These are phyloP conservation scores for Porodaedalea pini DNA, from an alignment of 1,284 basidiomycete genomes.

Conservation along the genomic window DNA sequence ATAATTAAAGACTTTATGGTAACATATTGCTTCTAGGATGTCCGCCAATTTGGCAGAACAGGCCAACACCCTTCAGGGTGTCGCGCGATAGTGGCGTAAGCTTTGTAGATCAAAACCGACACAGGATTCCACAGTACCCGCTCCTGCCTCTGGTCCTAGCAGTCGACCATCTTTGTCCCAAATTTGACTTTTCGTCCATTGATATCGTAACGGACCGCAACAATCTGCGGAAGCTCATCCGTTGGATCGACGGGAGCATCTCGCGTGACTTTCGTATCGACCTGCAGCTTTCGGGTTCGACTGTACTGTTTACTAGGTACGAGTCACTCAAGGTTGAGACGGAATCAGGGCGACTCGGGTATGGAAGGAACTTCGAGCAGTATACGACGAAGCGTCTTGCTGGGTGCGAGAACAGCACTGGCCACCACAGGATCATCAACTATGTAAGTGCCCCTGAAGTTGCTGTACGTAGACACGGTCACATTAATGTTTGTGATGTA, in stretches of 20 bases:
- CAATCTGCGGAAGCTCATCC: constrained; percentile 35
- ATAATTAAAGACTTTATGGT: background rate
- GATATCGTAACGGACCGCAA: constrained; percentile 38
- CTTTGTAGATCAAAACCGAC: constrained; percentile 32
- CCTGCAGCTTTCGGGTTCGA: constrained; percentile 28
- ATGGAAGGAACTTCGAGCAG: constrained; percentile 33
- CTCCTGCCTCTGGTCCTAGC: constrained; percentile 35
- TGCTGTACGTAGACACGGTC: background rate
- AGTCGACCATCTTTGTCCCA: constrained; percentile 31
- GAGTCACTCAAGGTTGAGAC: constrained; percentile 23
- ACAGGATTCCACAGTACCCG: constrained; percentile 30
- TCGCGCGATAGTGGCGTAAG: constrained; percentile 28
- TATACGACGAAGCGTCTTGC: constrained; percentile 28
- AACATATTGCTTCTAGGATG: constrained; percentile 10
- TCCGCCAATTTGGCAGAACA: constrained; percentile 31
- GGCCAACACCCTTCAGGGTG: constrained; percentile 25
- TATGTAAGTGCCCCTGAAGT: constrained; percentile 31
- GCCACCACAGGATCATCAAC: constrained; percentile 36
- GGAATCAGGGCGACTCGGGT: constrained; percentile 25
- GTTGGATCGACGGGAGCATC: constrained; percentile 26
- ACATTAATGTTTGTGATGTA: constrained; percentile 14
- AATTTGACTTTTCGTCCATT: constrained; percentile 29
- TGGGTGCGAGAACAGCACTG: constrained; percentile 32
- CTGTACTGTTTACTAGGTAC: constrained; percentile 10
- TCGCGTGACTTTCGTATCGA: constrained; percentile 35